These are phyloP conservation scores for Pigoraptor vietnamica DNA, from an alignment of 78 protist genomes.

Conservation along the genomic window DNA sequence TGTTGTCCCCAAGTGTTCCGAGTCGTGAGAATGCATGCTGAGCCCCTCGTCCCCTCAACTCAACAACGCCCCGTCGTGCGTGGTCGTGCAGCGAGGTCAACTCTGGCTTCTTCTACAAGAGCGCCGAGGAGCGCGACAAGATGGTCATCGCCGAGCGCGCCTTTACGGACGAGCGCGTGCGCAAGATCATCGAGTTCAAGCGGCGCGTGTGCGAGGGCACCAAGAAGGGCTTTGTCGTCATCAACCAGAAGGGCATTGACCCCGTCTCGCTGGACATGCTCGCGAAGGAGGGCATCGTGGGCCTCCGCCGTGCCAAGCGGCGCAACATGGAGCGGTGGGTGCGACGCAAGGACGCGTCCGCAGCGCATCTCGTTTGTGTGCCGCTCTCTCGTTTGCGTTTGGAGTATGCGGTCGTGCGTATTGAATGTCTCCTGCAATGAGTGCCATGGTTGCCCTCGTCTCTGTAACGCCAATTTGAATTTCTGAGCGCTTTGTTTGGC, in stretches of 20 bases:
- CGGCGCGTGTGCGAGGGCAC: slow-evolving; percentile 51
- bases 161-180: slow-evolving; percentile 83
- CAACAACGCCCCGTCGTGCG: too few relatives aligned
- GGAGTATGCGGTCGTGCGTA: neutral
- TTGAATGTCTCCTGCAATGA: neutral
- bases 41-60: neutral
- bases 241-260: slow-evolving; percentile 99
- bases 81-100: slow-evolving; percentile 89
- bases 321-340: slow-evolving; percentile 94
- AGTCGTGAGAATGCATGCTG: too few relatives aligned
- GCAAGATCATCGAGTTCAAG: slow-evolving; percentile 90
- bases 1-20: neutral
- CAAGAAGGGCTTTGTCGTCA: slow-evolving; percentile 78
- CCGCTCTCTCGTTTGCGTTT: neutral
- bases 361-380: neutral
- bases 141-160: slow-evolving; percentile 94
- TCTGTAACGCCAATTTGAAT: too few relatives aligned
- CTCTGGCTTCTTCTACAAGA: slow-evolving; percentile 77
- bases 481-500: too few relatives aligned
- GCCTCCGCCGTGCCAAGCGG: slow-evolving; percentile 96
- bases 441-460: too few relatives aligned
- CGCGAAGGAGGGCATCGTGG: slow-evolving; percentile 92
- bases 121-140: slow-evolving; percentile 83
- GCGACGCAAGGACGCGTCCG: neutral
- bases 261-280: slow-evolving; percentile 94